These are phyloP conservation scores for Leccinum fibrillosum DNA, from an alignment of 768 basidiomycete genomes.

Conservation along the genomic window DNA sequence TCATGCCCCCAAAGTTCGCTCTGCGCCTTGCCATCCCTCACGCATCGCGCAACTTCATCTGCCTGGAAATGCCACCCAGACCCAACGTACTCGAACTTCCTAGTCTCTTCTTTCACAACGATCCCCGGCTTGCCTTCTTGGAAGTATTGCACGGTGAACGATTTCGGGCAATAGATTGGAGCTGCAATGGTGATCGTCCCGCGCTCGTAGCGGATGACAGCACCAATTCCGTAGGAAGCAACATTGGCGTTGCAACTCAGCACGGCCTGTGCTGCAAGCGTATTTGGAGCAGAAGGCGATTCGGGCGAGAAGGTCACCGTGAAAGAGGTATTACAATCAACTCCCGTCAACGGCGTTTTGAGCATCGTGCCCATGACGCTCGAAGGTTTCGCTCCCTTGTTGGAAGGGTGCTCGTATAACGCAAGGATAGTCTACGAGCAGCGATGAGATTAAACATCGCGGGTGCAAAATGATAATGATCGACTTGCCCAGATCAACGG, in stretches of 20 bases:
- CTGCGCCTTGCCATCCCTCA: constrained; percentile 69
- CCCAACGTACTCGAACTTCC: constrained; percentile 56
- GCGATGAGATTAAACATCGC: constrained; percentile 10
- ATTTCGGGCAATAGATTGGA: constrained; percentile 66
- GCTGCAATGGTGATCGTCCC: constrained; percentile 62
- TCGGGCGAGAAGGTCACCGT: constrained; percentile 61
- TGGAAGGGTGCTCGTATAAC: constrained; percentile 77
- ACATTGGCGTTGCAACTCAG: constrained; percentile 67
- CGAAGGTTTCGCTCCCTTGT: constrained; percentile 55
- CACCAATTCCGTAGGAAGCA: constrained; percentile 46
- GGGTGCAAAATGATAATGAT: neutral
- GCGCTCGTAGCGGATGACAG: constrained; percentile 69
- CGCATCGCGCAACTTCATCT: constrained; percentile 80
- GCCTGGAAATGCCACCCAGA: constrained; percentile 84
- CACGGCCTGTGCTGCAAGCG: constrained; percentile 66
- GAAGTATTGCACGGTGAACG: constrained; percentile 63
- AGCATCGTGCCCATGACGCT: constrained; percentile 67
- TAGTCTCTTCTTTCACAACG: constrained; percentile 55
- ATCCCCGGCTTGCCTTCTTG: constrained; percentile 42
- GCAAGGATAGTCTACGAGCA: constrained; percentile 64
- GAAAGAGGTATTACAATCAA: constrained; percentile 76
- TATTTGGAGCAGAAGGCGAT: constrained; percentile 31
- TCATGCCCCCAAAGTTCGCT: constrained; percentile 74
- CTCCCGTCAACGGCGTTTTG: constrained; percentile 72
- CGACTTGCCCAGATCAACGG: constrained; percentile 70